Evolutionary conservation across 73 alveolate genomes (phyloP).

Genomic region (Tetrahymena elliotti): DNA sequence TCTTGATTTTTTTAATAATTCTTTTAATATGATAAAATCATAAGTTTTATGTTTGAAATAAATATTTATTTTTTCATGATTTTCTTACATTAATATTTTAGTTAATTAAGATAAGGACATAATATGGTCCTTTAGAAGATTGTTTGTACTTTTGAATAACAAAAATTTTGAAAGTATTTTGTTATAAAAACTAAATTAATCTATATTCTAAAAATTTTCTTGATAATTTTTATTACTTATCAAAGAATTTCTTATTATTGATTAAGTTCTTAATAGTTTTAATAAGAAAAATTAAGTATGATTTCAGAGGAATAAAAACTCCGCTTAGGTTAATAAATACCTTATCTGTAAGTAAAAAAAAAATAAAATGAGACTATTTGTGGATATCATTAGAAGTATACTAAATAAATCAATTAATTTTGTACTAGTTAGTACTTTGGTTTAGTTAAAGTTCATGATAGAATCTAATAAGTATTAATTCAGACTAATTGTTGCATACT

Average conservation of each 20-base stretch:
- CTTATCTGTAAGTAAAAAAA: background rate
- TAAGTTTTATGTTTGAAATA: too few relatives aligned
- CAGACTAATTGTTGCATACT: background rate
- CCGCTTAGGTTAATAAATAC: background rate
- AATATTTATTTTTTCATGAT: too few relatives aligned
- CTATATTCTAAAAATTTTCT: background rate
- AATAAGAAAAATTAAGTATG: background rate
- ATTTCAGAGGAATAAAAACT: background rate
- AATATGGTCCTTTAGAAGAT: too few relatives aligned
- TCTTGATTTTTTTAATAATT: too few relatives aligned
- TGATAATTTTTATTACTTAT: background rate
- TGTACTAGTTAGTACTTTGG: background rate
- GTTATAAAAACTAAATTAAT: background rate
- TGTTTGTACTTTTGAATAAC: background rate
- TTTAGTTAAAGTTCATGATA: background rate
- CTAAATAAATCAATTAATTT: background rate
- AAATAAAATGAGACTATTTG: background rate
- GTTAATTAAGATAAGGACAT: too few relatives aligned
- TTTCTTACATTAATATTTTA: too few relatives aligned
- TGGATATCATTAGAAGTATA: background rate
- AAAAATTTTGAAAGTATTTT: background rate
- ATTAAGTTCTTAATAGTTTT: background rate
- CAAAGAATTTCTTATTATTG: background rate
- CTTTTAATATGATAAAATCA: too few relatives aligned
- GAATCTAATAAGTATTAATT: background rate